Evolutionary conservation across 2,329 filamentous ascomycete genomes (phyloP).

Genomic region (Aspergillus ochraceoroseus): DNA sequence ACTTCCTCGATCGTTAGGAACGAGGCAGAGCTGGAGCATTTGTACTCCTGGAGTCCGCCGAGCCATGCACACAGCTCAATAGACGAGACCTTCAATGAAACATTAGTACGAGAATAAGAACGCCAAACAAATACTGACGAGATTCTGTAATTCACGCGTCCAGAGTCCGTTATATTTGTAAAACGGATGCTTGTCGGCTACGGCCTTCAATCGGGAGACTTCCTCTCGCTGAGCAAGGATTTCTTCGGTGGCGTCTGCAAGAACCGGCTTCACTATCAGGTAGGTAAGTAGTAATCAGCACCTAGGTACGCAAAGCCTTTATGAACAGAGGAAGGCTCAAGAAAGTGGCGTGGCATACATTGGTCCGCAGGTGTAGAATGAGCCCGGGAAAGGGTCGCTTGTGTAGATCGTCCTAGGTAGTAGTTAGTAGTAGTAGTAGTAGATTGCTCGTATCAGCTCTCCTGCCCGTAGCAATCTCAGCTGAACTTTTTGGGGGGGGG

Average conservation of each 20-base stretch:
- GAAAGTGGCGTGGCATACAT: constrained; percentile 43
- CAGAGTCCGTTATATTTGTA: constrained; percentile 96
- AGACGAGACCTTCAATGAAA: constrained; percentile 47
- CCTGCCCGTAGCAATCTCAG: background rate
- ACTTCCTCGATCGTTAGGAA: constrained; percentile 86
- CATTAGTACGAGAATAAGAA: background rate
- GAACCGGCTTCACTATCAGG: constrained; percentile 60
- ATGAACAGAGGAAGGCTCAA: too few species aligned
- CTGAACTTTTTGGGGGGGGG: background rate
- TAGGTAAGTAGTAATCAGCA: constrained; percentile 15
- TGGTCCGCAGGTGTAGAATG: constrained; percentile 74
- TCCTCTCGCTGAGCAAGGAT: constrained; percentile 69
- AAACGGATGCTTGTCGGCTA: constrained; percentile 84
- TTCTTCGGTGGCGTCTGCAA: constrained; percentile 63
- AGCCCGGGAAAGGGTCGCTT: constrained; percentile 78
- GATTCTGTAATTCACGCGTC: constrained; percentile 76
- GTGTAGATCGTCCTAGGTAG: constrained; percentile 62
- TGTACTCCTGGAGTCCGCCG: constrained; percentile 61
- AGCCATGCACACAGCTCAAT: constrained; percentile 69
- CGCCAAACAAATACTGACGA: constrained; percentile 52
- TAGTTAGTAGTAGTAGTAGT: too few species aligned
- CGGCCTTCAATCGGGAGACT: constrained; percentile 62
- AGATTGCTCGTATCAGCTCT: constrained; percentile 1
- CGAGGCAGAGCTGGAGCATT: constrained; percentile 55
- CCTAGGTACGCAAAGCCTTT: too few species aligned